These are phyloP conservation scores for Maudiozyma bulderi DNA, from an alignment of 805 yeast species.

Conservation along the genomic window DNA sequence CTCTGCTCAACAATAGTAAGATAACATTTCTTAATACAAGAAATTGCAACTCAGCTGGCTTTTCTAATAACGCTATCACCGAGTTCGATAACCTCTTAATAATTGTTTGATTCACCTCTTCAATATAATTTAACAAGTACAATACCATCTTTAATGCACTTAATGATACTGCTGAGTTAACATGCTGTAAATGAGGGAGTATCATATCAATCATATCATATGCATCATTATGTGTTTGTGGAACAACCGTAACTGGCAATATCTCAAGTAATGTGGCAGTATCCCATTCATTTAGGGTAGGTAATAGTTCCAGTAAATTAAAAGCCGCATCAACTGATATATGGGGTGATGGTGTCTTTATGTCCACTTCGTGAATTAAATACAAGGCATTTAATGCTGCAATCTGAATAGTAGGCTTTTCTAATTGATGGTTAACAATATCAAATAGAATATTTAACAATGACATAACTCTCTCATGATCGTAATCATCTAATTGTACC, in stretches of 20 bases:
- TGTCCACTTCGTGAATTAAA: conserved; percentile 48
- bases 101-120: conserved; percentile 43
- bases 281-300: conserved; percentile 53
- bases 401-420: conserved; percentile 54
- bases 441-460: conserved; percentile 31
- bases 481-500: conserved; percentile 54
- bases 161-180: conserved; percentile 70
- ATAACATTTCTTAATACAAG: conserved; percentile 73
- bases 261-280: conserved; percentile 60
- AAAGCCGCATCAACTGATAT: conserved; percentile 34
- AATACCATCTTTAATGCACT: conserved; percentile 65
- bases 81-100: conserved; percentile 61
- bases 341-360: conserved; percentile 21
- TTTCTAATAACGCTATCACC: conserved; percentile 55
- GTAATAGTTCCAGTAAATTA: conserved; percentile 29
- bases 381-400: conserved; percentile 61
- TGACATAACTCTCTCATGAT: conserved; percentile 38
- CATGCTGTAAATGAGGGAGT: conserved; percentile 67
- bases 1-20: conserved; percentile 56
- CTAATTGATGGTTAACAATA: conserved; percentile 35
- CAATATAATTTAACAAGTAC: conserved; percentile 64
- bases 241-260: conserved; percentile 53
- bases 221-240: conserved; percentile 61
- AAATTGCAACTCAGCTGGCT: conserved; percentile 78
- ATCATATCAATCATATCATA: conserved; percentile 51